Base-by-base conservation (phyloP, 1,284 basidiomycete species). In the Hypsizygus ulmarius region DNA sequence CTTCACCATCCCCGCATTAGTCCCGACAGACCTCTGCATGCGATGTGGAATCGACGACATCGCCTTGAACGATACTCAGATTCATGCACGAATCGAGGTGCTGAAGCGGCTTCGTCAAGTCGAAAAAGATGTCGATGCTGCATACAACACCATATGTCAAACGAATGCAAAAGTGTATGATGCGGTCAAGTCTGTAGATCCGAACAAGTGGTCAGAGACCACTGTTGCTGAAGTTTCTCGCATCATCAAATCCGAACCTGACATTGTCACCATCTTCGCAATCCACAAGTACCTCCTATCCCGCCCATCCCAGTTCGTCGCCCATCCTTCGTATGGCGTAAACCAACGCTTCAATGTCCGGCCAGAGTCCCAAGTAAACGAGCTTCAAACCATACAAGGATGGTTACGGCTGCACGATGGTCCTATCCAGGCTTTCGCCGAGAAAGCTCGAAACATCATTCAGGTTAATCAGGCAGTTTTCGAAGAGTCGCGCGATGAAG, bases 271-370 rank as follows among this genome's bases (percentile, higher is more conserved):
- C 32, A 60, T 77, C 7, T 79, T 90, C 52, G 90, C 87, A 0
- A 74, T 86, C 0, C 93, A 97, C 66, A 77, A 77, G 47, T 77
- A 84, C 51, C 68, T 97, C 53, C 87, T 96, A 81, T 64, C 71
- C 7, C 69, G 79, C 10, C 64, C 82, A 1, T 60, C 77, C 14
- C 68, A 84, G 39, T 98, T 90, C 56, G 62, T 88, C 15, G 81
- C 84, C 0, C 75, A 82, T 43, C 64, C 71, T 16, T 64, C 69
- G 27, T 90, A 90, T 65, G 71, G 81, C 35, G 58, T 69, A 10
- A 73, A 71, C 3, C 81, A 84, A 42, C 69, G 61, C 0, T 93
- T 95, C 68, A 63, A 75, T 30, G 79, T 95, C 32, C 82, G 93
- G 2, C 87, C 90, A 1, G 65, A 70, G 25, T 68, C 70, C 0